Conservation (phyloP, 108 stramenopile species). For the Asterionellopsis glacialis region DNA sequence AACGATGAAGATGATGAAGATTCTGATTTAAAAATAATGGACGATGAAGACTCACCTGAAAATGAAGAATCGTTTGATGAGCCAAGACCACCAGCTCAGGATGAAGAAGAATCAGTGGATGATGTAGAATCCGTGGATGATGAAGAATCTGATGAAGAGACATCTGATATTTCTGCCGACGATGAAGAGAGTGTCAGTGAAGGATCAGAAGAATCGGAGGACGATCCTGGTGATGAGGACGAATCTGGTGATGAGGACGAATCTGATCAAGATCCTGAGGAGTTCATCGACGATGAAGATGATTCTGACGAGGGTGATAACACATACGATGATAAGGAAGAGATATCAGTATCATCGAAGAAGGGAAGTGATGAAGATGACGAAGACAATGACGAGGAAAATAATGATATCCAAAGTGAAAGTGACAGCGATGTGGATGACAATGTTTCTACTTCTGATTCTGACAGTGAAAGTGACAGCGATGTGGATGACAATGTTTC, state of each 20-base stretch:
- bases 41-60: no score
- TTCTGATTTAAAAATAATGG: no score
- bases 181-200: neutral
- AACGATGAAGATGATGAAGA: slow-evolving; percentile 9
- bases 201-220: neutral
- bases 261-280: neutral
- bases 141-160: neutral
- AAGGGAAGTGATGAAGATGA: neutral
- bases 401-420: neutral
- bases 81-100: neutral
- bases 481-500: no score
- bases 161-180: neutral
- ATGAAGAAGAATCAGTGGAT: neutral
- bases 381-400: neutral
- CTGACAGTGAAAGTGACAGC: slow-evolving; percentile 9
- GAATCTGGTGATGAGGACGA: neutral
- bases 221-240: neutral
- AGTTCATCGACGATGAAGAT: slow-evolving; percentile 1
- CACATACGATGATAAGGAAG: neutral
- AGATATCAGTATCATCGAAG: neutral
- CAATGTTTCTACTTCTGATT: neutral
- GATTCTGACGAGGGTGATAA: neutral
- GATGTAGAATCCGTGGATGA: slow-evolving; percentile 1
- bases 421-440: neutral
- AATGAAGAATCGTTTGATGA: no score